A percentile compares a stretch with the other conserved stretches of the same genome.
Evolutionary conservation across 192 early-diverging fungal genomes (phyloP).

Genomic region (Spizellomyces sp.): DNA sequence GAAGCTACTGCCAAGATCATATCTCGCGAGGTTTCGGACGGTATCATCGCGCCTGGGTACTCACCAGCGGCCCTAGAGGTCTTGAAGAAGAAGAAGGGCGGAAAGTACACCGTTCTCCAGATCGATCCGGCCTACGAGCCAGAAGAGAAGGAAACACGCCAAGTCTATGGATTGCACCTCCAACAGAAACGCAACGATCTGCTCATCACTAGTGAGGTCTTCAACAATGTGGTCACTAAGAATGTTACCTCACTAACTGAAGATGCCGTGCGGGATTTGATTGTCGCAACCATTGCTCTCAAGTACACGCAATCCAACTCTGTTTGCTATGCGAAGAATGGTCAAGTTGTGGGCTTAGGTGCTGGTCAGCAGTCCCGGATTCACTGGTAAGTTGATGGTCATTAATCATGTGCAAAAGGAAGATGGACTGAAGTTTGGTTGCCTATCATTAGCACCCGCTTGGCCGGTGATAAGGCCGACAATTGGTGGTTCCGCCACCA

Average conservation of each 20-base stretch:
- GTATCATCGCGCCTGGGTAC: slow-evolving; percentile 94
- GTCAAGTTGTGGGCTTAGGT: slow-evolving; percentile 95
- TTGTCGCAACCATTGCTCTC: slow-evolving; percentile 96
- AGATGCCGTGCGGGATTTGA: slow-evolving; percentile 77
- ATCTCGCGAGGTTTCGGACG: slow-evolving; percentile 94
- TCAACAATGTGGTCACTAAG: slow-evolving; percentile 85
- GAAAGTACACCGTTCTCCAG: slow-evolving; percentile 94
- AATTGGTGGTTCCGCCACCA: slow-evolving; percentile 99
- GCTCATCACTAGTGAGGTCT: slow-evolving; percentile 72
- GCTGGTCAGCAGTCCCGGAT: slow-evolving; percentile 99
- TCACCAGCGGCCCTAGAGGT: slow-evolving; percentile 85
- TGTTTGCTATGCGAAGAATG: slow-evolving; percentile 97
- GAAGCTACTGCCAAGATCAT: slow-evolving; percentile 93
- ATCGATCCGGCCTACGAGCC: slow-evolving; percentile 94
- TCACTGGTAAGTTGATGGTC: slow-evolving; percentile 66
- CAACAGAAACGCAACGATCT: slow-evolving; percentile 93
- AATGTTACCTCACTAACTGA: slow-evolving; percentile 66
- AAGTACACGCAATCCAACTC: slow-evolving; percentile 99
- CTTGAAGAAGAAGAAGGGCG: slow-evolving; percentile 93
- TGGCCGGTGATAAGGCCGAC: slow-evolving; percentile 99
- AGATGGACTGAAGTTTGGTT: background rate
- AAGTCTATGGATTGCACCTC: slow-evolving; percentile 92
- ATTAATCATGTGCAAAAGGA: background rate
- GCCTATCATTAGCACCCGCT: slow-evolving; percentile 66
- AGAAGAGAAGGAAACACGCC: slow-evolving; percentile 78